These are phyloP conservation scores for Alternaria rosae DNA, from an alignment of 2,329 filamentous ascomycete genomes.

Conservation along the genomic window DNA sequence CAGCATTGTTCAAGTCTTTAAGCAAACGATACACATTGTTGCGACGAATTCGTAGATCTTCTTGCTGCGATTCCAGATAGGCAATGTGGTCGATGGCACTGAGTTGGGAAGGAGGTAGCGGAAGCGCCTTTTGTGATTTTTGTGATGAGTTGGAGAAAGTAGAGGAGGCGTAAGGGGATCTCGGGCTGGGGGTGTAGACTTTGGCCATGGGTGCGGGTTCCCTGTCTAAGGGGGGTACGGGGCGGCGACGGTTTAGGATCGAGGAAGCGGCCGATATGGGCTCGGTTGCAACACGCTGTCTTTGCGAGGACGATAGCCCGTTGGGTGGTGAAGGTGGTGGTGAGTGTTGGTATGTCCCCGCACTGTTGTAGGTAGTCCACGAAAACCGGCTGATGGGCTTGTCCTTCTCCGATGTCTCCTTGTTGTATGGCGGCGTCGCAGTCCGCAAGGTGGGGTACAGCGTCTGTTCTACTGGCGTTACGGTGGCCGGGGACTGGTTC, in stretches of 20 bases:
- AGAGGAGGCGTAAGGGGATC: constrained; percentile 17
- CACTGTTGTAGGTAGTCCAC: constrained; percentile 46
- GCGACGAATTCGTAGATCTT: constrained; percentile 48
- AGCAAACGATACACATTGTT: constrained; percentile 49
- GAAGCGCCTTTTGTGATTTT: constrained; percentile 47
- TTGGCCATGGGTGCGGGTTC: constrained; percentile 37
- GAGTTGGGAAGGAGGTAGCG: constrained; percentile 46
- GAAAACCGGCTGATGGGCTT: constrained; percentile 38
- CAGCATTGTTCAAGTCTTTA: constrained; percentile 44
- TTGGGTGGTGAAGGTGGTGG: constrained; percentile 53
- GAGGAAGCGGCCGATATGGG: constrained; percentile 36
- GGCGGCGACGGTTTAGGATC: constrained; percentile 45
- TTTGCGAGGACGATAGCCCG: constrained; percentile 36
- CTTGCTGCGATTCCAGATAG: constrained; percentile 49
- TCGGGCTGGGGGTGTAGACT: constrained; percentile 6
- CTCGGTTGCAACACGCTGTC: constrained; percentile 30
- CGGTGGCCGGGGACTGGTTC: constrained; percentile 20
- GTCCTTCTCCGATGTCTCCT: constrained; percentile 31
- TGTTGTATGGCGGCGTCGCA: constrained; percentile 35
- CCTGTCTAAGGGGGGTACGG: constrained; percentile 35
- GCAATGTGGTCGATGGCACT: constrained; percentile 46
- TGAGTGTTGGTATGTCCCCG: constrained; percentile 51
- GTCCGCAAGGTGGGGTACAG: constrained; percentile 26
- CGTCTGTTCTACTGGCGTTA: constrained; percentile 21
- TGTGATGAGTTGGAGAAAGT: constrained; percentile 36